phyloP scores from a whole-genome alignment of 495 filamentous ascomycete genomes.

The Bathelium albidoporum region DNA sequence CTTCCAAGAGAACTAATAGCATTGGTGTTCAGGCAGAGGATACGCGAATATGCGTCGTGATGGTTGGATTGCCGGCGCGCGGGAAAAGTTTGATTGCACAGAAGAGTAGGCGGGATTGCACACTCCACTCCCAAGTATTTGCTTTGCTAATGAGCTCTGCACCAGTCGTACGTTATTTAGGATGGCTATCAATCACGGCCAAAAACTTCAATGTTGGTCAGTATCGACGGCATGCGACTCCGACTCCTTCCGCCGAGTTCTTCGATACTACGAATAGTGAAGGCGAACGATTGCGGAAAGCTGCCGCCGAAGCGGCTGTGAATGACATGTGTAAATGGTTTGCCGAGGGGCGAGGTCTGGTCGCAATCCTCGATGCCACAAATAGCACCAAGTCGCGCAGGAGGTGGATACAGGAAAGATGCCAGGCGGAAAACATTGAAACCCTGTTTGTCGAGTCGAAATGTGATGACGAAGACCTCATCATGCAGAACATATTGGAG shows the following conservation, averaged over 20 bases:
- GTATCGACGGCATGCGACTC: constrained; percentile 79
- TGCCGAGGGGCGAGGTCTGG: constrained; percentile 54
- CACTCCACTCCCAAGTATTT: neutral
- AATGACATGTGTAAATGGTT: constrained; percentile 92
- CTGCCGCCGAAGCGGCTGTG: constrained; percentile 81
- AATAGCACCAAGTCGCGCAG: constrained; percentile 86
- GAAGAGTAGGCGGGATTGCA: constrained; percentile 58
- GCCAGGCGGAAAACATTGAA: constrained; percentile 63
- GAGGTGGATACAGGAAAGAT: constrained; percentile 77
- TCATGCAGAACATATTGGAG: constrained; percentile 95
- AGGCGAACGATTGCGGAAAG: constrained; percentile 77
- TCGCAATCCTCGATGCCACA: constrained; percentile 89
- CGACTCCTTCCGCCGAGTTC: constrained; percentile 80
- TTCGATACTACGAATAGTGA: constrained; percentile 82
- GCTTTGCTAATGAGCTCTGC: neutral
- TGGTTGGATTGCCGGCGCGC: constrained; percentile 91
- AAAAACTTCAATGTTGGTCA: constrained; percentile 94
- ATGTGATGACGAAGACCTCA: constrained; percentile 87
- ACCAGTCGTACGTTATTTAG: constrained; percentile 84
- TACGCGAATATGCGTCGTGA: constrained; percentile 92
- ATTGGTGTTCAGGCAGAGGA: constrained; percentile 72
- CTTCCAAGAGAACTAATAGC: constrained; percentile 39
- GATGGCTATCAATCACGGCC: constrained; percentile 88
- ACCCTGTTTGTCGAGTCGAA: constrained; percentile 92
- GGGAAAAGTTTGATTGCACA: constrained; percentile 96